Evolutionary conservation across 805 yeast species (phyloP), one percentile per base, ranked within the genome.

Genomic region (Saturnispora kantuleensis): DNA sequence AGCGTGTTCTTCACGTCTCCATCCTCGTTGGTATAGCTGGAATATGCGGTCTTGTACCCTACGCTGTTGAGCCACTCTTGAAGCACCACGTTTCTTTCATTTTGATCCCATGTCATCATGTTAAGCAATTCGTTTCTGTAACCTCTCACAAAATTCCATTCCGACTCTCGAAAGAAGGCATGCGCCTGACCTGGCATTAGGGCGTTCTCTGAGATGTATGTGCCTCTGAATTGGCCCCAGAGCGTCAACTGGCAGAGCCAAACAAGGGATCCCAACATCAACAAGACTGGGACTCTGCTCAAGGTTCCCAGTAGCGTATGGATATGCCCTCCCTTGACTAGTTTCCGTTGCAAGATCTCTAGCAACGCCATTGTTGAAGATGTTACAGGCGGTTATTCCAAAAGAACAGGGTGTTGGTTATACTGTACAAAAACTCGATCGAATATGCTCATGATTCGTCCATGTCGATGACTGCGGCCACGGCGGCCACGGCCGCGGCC

Each of bases 171-270:
- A 60, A 85, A 93, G 59, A 87, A 88, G 18, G 94, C 80, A 53
- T 81, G 81, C 2, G 93, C 97, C 60, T 93, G 97, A 0, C 95
- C 89, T 7, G 99, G 97, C 85, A 93, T 80, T 60, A 93, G 68
- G 30, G 99, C 99, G 63, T 93, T 93, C 58, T 93, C 99, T 7
- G 95, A 83, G 10, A 89, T 83, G 60, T 93, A 93, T 2, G 96
- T 87, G 50, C 70, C 64, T 45, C 97, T 69, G 60, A 68, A 86
- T 57, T 85, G 86, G 16, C 96, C 97, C 13, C 83, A 83, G 53
- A 78, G 50, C 0, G 97, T 96, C 41, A 88, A 66, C 17, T 72
- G 63, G 11, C 73, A 59, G n/a, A 93, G 65, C 77, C 84, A 75
- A 0, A 66, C 57, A 9, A 79, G 52, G 6, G 87, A 84, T 10